Conservation (phyloP, 257 asterid species). For the Solanum chiquidenum region DNA sequence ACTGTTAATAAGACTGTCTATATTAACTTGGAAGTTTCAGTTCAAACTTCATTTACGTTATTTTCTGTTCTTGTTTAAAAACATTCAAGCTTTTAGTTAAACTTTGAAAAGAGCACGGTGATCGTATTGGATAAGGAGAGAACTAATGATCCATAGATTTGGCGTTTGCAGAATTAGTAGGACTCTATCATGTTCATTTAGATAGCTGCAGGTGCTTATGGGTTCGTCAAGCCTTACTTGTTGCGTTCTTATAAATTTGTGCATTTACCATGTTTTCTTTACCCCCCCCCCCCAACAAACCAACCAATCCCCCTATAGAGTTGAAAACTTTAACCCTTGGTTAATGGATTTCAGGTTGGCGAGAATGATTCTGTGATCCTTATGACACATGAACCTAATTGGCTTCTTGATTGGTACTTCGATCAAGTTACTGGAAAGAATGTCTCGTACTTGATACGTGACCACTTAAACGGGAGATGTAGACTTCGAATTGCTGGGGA, state of each 20-base stretch:
- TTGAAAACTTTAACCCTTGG: not conserved
- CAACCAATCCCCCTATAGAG: not conserved
- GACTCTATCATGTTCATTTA: not conserved
- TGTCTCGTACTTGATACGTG: slow-evolving; percentile 60
- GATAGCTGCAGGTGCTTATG: not conserved
- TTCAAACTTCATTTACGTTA: not conserved
- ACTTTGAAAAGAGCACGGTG: not conserved
- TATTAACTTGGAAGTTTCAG: not conserved
- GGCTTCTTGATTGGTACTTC: slow-evolving; percentile 99
- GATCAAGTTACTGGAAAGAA: slow-evolving; percentile 69
- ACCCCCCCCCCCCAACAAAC: not conserved
- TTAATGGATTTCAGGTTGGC: slow-evolving; percentile 47
- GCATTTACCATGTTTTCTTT: not conserved
- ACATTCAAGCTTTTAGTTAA: not conserved
- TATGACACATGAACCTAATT: slow-evolving; percentile 94
- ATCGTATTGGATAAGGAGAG: not conserved
- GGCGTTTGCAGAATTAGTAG: not conserved
- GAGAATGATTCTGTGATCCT: slow-evolving; percentile 80
- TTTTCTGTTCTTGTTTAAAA: not conserved
- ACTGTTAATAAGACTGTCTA: not conserved
- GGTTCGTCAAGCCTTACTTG: not conserved
- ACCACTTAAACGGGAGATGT: slow-evolving; percentile 80
- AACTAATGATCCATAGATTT: not conserved
- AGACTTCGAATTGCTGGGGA: slow-evolving; percentile 94
- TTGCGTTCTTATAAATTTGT: not conserved